These are phyloP conservation scores for Tuber magnatum DNA, from an alignment of 495 filamentous ascomycete genomes.

Conservation along the genomic window DNA sequence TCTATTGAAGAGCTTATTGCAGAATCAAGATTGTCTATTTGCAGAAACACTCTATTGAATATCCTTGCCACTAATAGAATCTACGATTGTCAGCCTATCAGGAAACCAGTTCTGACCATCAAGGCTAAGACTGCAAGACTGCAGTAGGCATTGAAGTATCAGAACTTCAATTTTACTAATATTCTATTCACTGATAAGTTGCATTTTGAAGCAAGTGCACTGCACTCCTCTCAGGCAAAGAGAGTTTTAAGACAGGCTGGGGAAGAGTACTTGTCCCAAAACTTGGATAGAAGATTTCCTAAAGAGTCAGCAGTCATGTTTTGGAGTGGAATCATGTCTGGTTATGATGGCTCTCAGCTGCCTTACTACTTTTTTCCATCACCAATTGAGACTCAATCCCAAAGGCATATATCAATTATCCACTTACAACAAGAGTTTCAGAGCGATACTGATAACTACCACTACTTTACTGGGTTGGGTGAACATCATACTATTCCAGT, in stretches of 20 bases:
- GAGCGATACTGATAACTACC: background rate
- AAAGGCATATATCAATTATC: background rate
- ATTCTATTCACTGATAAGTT: constrained; percentile 1
- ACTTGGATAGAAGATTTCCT: constrained; percentile 1
- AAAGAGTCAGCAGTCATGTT: constrained; percentile 3
- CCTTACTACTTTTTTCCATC: background rate
- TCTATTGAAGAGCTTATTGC: constrained; percentile 6
- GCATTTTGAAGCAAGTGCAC: constrained; percentile 6
- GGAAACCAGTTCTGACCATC: background rate
- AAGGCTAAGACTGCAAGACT: background rate
- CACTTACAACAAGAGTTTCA: background rate
- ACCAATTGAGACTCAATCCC: background rate
- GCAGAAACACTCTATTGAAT: constrained; percentile 2
- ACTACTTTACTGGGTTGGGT: constrained; percentile 13
- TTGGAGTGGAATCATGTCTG: constrained; percentile 6
- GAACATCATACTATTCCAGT: constrained; percentile 9
- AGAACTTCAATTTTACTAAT: background rate
- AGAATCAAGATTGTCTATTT: background rate
- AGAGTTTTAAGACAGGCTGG: background rate
- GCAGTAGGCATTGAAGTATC: background rate
- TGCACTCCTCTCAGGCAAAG: background rate
- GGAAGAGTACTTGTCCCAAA: background rate
- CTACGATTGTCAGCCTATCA: background rate
- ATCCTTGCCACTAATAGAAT: constrained; percentile 6
- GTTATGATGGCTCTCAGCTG: background rate